Base-by-base conservation (phyloP, 116 monocot species). In the Posidonia oceanica region DNA sequence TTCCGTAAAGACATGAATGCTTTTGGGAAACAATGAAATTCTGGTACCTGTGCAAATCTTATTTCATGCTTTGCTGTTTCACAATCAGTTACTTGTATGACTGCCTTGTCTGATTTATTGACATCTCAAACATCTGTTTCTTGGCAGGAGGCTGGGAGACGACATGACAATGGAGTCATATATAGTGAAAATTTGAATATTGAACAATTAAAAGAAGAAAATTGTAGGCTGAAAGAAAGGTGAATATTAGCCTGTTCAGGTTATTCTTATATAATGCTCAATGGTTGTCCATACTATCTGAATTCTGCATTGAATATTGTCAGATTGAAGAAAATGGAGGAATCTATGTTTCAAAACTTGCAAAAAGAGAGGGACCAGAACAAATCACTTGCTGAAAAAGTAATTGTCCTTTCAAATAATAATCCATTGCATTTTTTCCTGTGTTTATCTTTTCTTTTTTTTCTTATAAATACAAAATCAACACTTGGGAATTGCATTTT, bases 201-300 rank as follows among this genome's bases (percentile, higher is more conserved):
- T 36, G 44, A 85, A 39, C 70, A 77, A 40, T 63, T 86, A 54
- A 79, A 72, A 55, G 81, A 73, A 73, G 86, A 86, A 80, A 83
- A 83, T 58, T n/a, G 61, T 54, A 62, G 37, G 16, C 37, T 72
- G 22, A 62, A 63, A 72, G 62, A 72, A 21, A 72, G 72, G 72
- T 72, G 11, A 71, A 4, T 42, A 29, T 53, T 0, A 36, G 23
- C 16, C 68, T 54, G 2, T 61, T 44, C 48, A 0, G 12, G 18
- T 59, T 72, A 29, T 52, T 62, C 23, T 52, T 52, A 51, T 14
- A 63, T 63, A 29, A 14, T 41, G 4, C 4, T 36, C 11, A 39
- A 3, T 12, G 4, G 52, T 17, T 16, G 14, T 63, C 16, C 29
- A 29, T 59, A 71, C 13, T 42, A 22, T 72, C 0, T 67, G 40